Percentiles rank a stretch among this genome's conserved stretches.
phyloP scores from a whole-genome alignment of 2,329 filamentous ascomycete genomes.

The Hypomyces rosellus region DNA sequence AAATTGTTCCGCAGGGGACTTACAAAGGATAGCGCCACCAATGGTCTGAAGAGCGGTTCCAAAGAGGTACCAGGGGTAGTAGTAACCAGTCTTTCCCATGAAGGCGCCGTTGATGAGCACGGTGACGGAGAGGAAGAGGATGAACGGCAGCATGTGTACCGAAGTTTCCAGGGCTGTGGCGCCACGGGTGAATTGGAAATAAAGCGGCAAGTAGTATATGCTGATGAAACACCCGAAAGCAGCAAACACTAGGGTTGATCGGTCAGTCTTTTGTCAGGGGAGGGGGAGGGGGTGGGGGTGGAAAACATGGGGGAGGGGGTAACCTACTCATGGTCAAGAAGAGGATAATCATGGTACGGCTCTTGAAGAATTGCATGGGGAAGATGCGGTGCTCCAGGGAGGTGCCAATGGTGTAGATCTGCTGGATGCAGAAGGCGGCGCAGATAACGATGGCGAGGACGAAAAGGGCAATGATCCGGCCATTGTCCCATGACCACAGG shows the following conservation, averaged over 20 bases:
- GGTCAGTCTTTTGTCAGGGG: background rate
- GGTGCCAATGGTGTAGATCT: conserved; percentile 25
- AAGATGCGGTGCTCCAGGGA: conserved; percentile 31
- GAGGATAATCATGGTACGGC: conserved; percentile 33
- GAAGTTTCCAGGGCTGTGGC: conserved; percentile 33
- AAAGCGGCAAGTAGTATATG: conserved; percentile 44
- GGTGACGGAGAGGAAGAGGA: conserved; percentile 28
- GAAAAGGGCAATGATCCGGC: conserved; percentile 38
- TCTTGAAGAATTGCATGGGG: conserved; percentile 39
- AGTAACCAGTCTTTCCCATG: conserved; percentile 31
- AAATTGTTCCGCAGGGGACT: conserved; percentile 1
- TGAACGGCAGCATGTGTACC: conserved; percentile 35
- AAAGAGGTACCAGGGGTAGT: conserved; percentile 33
- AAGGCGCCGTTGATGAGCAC: conserved; percentile 30
- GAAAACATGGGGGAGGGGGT: background rate
- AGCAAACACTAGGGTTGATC: conserved; percentile 1
- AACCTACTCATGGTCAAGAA: conserved; percentile 31
- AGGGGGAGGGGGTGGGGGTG: too few species aligned
- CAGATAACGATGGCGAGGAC: conserved; percentile 34
- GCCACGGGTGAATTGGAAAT: conserved; percentile 40
- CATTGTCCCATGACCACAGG: conserved; percentile 38
- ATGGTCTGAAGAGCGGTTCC: conserved; percentile 26
- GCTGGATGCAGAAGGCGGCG: conserved; percentile 38
- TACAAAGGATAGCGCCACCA: conserved; percentile 29
- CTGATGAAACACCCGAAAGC: conserved; percentile 21